Base-by-base conservation (phyloP, 148 eudicot species). In the Hydrangea macrophylla region DNA sequence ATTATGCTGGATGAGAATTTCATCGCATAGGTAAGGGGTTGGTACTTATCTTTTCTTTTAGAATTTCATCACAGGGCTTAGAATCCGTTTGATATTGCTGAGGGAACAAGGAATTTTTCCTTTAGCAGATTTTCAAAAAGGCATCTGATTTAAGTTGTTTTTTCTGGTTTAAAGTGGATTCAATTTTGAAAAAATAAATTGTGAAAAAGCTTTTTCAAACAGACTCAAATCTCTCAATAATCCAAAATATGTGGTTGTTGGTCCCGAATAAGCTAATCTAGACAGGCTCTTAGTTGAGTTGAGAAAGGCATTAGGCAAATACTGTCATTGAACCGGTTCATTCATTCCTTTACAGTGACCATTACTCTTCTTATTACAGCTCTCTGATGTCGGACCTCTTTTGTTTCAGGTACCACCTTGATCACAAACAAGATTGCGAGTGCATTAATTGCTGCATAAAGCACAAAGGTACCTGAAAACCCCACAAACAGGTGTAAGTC, bases 361-460 rank as follows among this genome's bases (percentile, higher is more conserved):
- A 9, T 39, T 7, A 2, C 8, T 39, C 12, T 39, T 9, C 11
- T 39, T 39, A 39, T 39, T 9, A 39, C 80, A 90, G 97, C 85
- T 91, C 55, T 76, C 85, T 42, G 83, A 83, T 62, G 73, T 88
- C 28, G 80, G 85, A 57, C 66, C 75, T 56, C 77, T 82, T 42
- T 13, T 48, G 96, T 93, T 75, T 90, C 98, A 17, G 98, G 96
- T 39, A 93, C 96, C 55, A 90, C 82, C 62, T 40, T 67, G 62
- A 83, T 54, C 61, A 92, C 75, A 59, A 88, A 92, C 30, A 84
- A 24, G 42, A 92, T 80, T 3, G 92, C 81, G 6, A 79, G 64
- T 37, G 76, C 90, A 63, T 90, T 88, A 3, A 90, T 58, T 10
- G 75, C 85, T 1, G 84, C 94, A 74, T 86, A 92, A 24, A 92